phyloP scores from a whole-genome alignment of 306 rosid genomes.

The Citrullus colocynthis region DNA sequence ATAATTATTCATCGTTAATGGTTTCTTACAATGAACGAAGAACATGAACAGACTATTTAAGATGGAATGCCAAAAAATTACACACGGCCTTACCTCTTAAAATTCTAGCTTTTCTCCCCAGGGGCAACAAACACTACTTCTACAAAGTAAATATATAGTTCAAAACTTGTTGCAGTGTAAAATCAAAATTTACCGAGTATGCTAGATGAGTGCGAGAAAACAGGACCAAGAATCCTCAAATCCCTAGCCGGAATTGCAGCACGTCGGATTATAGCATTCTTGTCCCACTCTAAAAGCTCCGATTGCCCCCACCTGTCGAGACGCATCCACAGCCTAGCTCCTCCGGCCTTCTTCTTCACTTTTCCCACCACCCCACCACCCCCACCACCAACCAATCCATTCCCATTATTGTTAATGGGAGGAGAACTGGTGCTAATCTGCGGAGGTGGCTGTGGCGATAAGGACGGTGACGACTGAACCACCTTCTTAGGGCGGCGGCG shows the following conservation, averaged over 20 bases:
- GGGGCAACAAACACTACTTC: background rate
- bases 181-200: slow-evolving; percentile 57
- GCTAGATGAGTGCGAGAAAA: slow-evolving; percentile 86
- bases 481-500: slow-evolving; percentile 55
- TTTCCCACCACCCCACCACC: slow-evolving; percentile 21
- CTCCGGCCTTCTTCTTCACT: slow-evolving; percentile 77
- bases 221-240: slow-evolving; percentile 80
- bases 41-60: background rate
- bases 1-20: background rate
- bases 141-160: background rate
- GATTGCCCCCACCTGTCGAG: slow-evolving; percentile 58
- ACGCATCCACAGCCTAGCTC: slow-evolving; percentile 87
- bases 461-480: background rate
- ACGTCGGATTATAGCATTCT: slow-evolving; percentile 59
- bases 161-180: background rate
- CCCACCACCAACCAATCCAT: background rate
- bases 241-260: slow-evolving; percentile 80
- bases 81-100: background rate
- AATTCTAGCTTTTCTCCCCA: background rate
- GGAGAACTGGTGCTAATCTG: slow-evolving; percentile 14
- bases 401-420: slow-evolving; percentile 10
- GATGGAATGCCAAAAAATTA: background rate
- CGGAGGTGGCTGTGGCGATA: background rate
- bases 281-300: slow-evolving; percentile 79
- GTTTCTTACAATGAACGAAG: background rate